Conservation (phyloP, 2,329 filamentous ascomycete genomes). For the Ceratocystis alfenasii region DNA sequence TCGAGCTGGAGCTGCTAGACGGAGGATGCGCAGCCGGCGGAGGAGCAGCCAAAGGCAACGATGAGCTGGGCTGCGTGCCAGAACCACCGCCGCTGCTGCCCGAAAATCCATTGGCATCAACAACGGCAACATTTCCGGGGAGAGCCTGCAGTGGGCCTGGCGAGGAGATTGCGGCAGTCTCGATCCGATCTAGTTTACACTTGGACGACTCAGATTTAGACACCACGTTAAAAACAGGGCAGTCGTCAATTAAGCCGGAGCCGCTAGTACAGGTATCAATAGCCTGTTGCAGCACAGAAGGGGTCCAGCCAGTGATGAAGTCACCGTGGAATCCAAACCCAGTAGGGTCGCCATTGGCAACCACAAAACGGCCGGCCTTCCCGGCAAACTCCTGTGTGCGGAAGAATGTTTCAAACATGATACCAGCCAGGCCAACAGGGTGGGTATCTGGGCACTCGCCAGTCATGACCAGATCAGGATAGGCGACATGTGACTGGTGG, state of each 20-base stretch:
- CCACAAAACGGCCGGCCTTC: constrained; percentile 55
- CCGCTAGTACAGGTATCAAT: constrained; percentile 61
- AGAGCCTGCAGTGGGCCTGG: constrained; percentile 45
- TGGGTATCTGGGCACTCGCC: constrained; percentile 63
- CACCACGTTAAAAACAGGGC: constrained; percentile 62
- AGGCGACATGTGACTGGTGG: constrained; percentile 59
- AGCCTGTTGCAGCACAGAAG: constrained; percentile 56
- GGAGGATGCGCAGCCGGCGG: not conserved
- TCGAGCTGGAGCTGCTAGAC: not conserved
- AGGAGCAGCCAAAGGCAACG: not conserved
- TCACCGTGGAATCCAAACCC: constrained; percentile 69
- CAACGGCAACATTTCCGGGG: constrained; percentile 50
- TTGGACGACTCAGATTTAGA: constrained; percentile 42
- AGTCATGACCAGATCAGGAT: constrained; percentile 62
- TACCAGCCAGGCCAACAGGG: constrained; percentile 54
- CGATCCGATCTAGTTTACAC: constrained; percentile 47
- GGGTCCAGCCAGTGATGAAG: constrained; percentile 69
- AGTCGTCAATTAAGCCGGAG: constrained; percentile 60
- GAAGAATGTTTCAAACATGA: constrained; percentile 83
- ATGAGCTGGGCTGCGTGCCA: not conserved
- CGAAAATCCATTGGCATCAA: constrained; percentile 26
- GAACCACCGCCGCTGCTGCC: not conserved
- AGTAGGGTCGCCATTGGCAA: constrained; percentile 67
- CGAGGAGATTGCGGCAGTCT: constrained; percentile 42
- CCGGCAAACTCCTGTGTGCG: constrained; percentile 54